phyloP scores from a whole-genome alignment of 176 grass and related monocot species.

The Hsuehochloa calcarea region DNA sequence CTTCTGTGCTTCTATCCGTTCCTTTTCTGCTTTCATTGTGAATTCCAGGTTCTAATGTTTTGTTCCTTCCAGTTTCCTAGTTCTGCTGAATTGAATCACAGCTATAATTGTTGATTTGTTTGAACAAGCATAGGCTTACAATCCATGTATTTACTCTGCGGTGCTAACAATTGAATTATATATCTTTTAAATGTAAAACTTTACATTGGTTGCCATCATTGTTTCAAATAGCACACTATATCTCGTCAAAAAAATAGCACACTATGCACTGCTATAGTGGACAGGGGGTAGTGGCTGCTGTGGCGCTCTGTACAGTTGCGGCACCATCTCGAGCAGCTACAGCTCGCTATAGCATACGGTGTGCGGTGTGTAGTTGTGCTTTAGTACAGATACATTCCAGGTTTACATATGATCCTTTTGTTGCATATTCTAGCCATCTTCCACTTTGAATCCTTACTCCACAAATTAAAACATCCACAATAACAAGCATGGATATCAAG shows the following conservation, averaged over 20 bases:
- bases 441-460: neutral
- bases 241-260: too few relatives aligned
- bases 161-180: neutral
- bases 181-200: neutral
- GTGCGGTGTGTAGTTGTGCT: neutral
- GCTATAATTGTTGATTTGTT: neutral
- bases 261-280: neutral
- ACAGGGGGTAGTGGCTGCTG: neutral
- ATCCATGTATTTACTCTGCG: neutral
- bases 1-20: neutral
- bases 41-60: neutral
- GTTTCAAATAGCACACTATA: too few relatives aligned
- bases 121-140: neutral
- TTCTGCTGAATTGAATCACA: neutral
- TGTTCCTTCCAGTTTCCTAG: neutral
- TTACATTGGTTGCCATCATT: neutral
- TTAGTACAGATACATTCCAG: neutral
- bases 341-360: neutral
- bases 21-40: neutral
- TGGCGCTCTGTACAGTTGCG: neutral
- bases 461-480: neutral
- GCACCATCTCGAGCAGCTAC: neutral
- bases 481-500: too few relatives aligned
- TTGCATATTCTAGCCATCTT: neutral
- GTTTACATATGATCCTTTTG: neutral